Evolutionary conservation across 2,329 filamentous ascomycete genomes (phyloP), one percentile per base, ranked within the genome.

Genomic region (Alternaria metachromatica): DNA sequence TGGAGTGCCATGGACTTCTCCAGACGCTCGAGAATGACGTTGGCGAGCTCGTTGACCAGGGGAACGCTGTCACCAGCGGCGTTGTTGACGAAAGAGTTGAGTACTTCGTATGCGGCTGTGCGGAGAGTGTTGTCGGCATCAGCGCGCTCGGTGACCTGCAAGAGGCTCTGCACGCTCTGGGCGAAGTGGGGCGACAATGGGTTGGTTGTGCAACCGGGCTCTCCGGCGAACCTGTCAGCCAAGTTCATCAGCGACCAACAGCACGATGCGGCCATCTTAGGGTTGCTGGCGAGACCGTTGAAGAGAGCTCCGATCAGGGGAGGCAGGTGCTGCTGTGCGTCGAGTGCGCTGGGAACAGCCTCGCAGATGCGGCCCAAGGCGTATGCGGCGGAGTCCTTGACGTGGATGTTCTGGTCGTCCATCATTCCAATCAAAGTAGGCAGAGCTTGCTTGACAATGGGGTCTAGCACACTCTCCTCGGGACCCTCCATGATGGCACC

Each of bases 241-340:
- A 99, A 84, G 83, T 98, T 99, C 93, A 99, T 98, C 71, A 99
- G 84, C 30, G 96, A 94, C 96, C 96, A 97, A 84, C 96, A 99
- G 89, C 96, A 98, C 28, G 96, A 99, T 59, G 93, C 90, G 30
- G 95, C 96, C 90, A 99, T 99, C 88, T 97, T 97, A 64, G 94
- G 91, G 79, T 92, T 96, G 83, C 92, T 95, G 63, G 93, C 89
- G 63, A 99, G 87, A 55, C 95, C 96, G 72, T 90, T 89, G 84
- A 99, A 99, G 10, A 99, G 88, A 44, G 94, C 92, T 60, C 89
- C 88, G 76, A 99, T 95, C 66, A 99, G 86, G 20, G 91, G 89
- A 68, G 94, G 92, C 6, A 99, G 87, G 78, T 97, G 93, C 67
- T 90, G 86, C 71, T 87, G 85, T 44, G 93, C 91, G 79, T 99